Percentiles rank a stretch among this genome's conserved stretches.
These are phyloP conservation scores for Leccinum incarnatum DNA, from an alignment of 768 basidiomycete genomes.

Conservation along the genomic window DNA sequence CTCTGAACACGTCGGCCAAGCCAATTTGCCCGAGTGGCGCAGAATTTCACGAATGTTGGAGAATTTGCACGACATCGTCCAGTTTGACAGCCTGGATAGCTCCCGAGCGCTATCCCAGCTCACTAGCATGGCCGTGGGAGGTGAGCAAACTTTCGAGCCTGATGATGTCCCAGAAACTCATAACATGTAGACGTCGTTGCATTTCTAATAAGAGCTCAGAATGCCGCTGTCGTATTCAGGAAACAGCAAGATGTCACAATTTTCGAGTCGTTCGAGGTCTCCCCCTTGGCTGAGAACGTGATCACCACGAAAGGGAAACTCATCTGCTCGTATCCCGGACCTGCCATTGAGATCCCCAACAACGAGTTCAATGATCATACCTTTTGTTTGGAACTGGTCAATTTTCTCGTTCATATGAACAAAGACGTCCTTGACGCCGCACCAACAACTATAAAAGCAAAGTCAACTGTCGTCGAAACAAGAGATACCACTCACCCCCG, in stretches of 20 bases:
- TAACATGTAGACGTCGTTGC: conserved; percentile 16
- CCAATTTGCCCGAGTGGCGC: neutral
- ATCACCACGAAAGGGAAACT: too few relatives aligned
- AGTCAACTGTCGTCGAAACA: neutral
- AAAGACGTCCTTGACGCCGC: conserved; percentile 35
- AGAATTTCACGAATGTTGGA: neutral
- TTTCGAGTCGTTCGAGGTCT: too few relatives aligned
- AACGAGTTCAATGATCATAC: too few relatives aligned
- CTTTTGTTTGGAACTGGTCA: too few relatives aligned
- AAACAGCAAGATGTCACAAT: too few relatives aligned
- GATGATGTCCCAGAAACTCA: too few relatives aligned
- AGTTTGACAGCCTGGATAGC: conserved; percentile 10
- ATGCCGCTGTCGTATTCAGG: neutral
- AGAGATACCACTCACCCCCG: neutral
- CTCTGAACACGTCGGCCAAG: neutral
- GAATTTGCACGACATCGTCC: conserved; percentile 1
- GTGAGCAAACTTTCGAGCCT: too few relatives aligned
- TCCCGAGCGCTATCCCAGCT: conserved; percentile 5
- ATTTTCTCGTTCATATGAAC: conserved; percentile 18
- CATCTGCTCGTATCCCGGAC: too few relatives aligned
- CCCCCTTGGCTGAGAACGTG: too few relatives aligned
- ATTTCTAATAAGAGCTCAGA: neutral
- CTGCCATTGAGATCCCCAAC: too few relatives aligned
- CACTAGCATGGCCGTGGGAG: neutral
- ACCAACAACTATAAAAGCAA: neutral